Evolutionary conservation across 2,329 filamentous ascomycete genomes (phyloP), one percentile per base, ranked within the genome.

Genomic region (Hypoxylon sp.): DNA sequence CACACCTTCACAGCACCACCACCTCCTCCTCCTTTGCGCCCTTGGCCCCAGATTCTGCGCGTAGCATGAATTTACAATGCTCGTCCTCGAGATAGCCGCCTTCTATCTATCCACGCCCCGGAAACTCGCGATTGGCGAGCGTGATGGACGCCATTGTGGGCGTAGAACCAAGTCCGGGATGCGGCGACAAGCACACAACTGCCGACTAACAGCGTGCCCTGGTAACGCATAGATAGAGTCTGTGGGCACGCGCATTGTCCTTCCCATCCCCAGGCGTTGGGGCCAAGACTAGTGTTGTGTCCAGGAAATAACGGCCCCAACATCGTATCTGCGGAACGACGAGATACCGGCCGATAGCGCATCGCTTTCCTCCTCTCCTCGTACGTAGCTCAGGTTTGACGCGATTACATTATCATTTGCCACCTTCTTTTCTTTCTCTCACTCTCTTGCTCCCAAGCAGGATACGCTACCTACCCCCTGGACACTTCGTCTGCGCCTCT

Each of bases 201-300:
- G 61, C 55, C 61, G 56, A 64, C 48, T 17, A 43, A 30, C 53
- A 45, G 9, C 28, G 52, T 46, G 25, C 32, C 55, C 55, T 46
- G 30, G 48, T 23, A 41, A 41, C 48, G 25, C 23, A 60, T 43
- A 32, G 25, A 60, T 43, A 32, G 25, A 19, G 9, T 14, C 30
- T 32, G 52, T 45, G 53, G 48, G 38, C 32, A n/a, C n/a, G 32
- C 61, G 61, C 61, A 55, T 59, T 50, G 61, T 64, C 41, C 55
- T 49, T 23, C 43, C 6, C 21, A 19, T 43, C 19, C 10, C 32
- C 13, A 45, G 32, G 11, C 23, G 34, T 60, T 28, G 23, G 45
- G 36, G 52, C 60, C 52, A 63, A 63, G 60, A 28, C 23, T 13
- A 46, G 9, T 17, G 23, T n/a, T n/a, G n/a, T n/a, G 38, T 55